phyloP scores from a whole-genome alignment of 1,284 basidiomycete species.

The Malassezia dermatis region DNA sequence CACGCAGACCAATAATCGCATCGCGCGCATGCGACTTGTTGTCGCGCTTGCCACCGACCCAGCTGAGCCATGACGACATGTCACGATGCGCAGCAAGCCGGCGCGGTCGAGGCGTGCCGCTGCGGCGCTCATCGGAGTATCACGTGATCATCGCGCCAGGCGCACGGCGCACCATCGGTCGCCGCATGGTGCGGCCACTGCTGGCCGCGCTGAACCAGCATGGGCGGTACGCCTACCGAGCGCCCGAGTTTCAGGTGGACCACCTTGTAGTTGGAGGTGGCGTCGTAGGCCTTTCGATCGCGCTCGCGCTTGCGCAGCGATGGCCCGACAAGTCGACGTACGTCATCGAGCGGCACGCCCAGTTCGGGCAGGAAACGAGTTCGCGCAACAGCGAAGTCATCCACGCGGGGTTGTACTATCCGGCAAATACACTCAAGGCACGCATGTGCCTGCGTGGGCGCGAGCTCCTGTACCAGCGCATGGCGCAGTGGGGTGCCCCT shows the following conservation, averaged over 20 bases:
- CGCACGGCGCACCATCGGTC: neutral
- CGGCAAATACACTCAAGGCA: slow-evolving; percentile 72
- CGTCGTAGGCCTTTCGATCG: slow-evolving; percentile 77
- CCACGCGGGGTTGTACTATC: slow-evolving; percentile 67
- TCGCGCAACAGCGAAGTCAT: slow-evolving; percentile 93
- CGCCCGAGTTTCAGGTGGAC: slow-evolving; percentile 70
- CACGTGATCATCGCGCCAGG: neutral
- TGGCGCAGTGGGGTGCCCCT: slow-evolving; percentile 52
- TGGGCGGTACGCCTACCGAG: slow-evolving; percentile 20
- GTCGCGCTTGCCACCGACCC: slow-evolving; percentile 43
- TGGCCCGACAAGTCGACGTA: slow-evolving; percentile 68
- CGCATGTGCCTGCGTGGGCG: slow-evolving; percentile 75
- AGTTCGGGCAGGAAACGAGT: slow-evolving; percentile 40
- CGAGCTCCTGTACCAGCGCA: slow-evolving; percentile 66
- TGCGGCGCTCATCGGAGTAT: neutral
- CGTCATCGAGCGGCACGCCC: slow-evolving; percentile 67
- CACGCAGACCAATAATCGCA: slow-evolving; percentile 50
- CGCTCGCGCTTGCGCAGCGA: slow-evolving; percentile 60
- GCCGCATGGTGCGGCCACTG: slow-evolving; percentile 17
- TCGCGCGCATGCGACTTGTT: slow-evolving; percentile 48
- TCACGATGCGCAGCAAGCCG: neutral
- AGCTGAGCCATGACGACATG: slow-evolving; percentile 47
- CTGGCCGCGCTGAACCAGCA: slow-evolving; percentile 23
- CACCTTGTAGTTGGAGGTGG: slow-evolving; percentile 87
- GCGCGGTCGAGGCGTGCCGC: neutral